Evolutionary conservation across 352 stramenopile genomes (phyloP).

Genomic region (Phytophthora macrochlamydospora): DNA sequence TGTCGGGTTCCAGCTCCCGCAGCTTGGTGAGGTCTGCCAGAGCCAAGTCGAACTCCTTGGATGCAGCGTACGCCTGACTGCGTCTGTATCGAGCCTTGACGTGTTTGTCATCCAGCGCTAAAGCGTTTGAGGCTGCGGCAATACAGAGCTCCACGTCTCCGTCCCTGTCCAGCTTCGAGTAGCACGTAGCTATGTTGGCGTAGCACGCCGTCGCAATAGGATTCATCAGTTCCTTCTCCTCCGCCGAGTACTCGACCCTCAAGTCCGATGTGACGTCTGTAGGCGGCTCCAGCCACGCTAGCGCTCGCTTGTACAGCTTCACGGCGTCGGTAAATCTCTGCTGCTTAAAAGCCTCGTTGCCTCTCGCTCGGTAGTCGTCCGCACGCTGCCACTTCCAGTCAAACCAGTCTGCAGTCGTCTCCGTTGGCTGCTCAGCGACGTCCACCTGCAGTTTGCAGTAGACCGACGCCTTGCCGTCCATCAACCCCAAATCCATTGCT

Average conservation of each 20-base stretch:
- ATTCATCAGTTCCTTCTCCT: constrained; percentile 41
- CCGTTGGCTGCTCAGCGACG: background rate
- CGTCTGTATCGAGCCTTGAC: constrained; percentile 71
- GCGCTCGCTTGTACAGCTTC: constrained; percentile 50
- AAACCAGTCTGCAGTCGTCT: constrained; percentile 43
- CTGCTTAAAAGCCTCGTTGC: constrained; percentile 62
- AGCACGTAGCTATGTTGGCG: constrained; percentile 66
- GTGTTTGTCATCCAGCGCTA: constrained; percentile 49
- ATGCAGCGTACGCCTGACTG: constrained; percentile 59
- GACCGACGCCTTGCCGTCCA: constrained; percentile 13
- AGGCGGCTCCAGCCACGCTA: constrained; percentile 64
- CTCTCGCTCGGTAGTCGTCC: constrained; percentile 47
- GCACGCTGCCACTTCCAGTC: constrained; percentile 54
- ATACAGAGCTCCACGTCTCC: constrained; percentile 47
- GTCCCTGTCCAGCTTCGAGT: constrained; percentile 47
- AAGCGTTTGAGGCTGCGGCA: constrained; percentile 47
- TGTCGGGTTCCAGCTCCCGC: constrained; percentile 43
- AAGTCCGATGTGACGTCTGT: constrained; percentile 16
- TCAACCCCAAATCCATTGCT: constrained; percentile 24
- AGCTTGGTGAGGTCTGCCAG: constrained; percentile 54
- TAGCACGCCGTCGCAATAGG: constrained; percentile 53
- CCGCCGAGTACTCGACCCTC: constrained; percentile 41
- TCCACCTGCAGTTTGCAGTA: constrained; percentile 42
- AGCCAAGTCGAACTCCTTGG: constrained; percentile 64
- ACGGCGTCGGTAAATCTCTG: constrained; percentile 37